A percentile compares a stretch with the other conserved stretches of the same genome.
These are phyloP conservation scores for Afroboletus lepidellus DNA, from an alignment of 1,284 basidiomycete genomes.

Conservation along the genomic window DNA sequence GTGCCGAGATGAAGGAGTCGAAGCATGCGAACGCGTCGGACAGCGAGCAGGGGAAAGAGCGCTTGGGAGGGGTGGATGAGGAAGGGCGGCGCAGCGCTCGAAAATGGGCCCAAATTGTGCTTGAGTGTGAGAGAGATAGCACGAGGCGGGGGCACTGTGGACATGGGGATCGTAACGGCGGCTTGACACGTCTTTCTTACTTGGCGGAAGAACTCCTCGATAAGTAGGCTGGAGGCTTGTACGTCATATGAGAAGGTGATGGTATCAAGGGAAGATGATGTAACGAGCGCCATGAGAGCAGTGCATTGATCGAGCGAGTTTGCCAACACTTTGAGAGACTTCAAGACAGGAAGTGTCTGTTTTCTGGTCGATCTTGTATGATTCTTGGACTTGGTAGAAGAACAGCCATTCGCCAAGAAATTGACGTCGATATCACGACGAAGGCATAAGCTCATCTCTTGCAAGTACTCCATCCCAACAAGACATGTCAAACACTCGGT, in stretches of 20 bases:
- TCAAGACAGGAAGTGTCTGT: conserved; percentile 23
- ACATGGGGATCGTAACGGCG: background rate
- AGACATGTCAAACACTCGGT: conserved; percentile 23
- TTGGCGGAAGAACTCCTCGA: conserved; percentile 29
- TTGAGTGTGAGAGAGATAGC: conserved; percentile 27
- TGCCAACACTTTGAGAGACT: conserved; percentile 22
- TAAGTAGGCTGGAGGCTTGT: conserved; percentile 22
- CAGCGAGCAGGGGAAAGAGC: conserved; percentile 22
- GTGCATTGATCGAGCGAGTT: conserved; percentile 30
- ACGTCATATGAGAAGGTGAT: conserved; percentile 30
- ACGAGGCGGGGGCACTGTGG: background rate
- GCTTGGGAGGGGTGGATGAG: conserved; percentile 24
- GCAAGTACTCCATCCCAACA: conserved; percentile 20
- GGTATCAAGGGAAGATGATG: conserved; percentile 20
- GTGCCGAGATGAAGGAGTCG: conserved; percentile 28
- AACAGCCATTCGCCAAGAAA: conserved; percentile 16
- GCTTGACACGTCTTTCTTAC: conserved; percentile 17
- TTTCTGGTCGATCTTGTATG: background rate
- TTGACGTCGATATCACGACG: conserved; percentile 20
- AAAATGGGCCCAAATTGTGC: conserved; percentile 23
- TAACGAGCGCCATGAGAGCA: conserved; percentile 25
- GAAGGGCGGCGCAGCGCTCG: conserved; percentile 21
- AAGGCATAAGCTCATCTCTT: conserved; percentile 23
- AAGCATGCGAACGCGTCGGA: conserved; percentile 22
- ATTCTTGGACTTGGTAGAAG: background rate